Percentiles rank a stretch among this genome's conserved stretches.
Evolutionary conservation across 208 protist species (phyloP).

Genomic region (Zelonia costaricensis): DNA sequence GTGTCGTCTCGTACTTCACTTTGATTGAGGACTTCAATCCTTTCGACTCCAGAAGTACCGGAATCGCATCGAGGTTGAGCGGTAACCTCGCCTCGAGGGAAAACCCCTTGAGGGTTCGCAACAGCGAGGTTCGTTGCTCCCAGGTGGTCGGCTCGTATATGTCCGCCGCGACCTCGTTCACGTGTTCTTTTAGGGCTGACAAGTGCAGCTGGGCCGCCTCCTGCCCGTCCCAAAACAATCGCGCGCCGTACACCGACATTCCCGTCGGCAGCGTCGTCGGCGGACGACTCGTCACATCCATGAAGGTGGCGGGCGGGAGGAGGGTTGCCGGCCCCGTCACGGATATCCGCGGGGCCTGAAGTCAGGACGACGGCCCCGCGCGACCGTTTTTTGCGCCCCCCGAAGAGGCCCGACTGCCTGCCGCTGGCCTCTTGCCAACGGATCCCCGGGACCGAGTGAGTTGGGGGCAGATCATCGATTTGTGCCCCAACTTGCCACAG

Average conservation of each 20-base stretch:
- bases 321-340: not conserved
- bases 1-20: not conserved
- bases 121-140: not conserved
- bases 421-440: not conserved
- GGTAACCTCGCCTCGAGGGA: not conserved
- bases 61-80: not conserved
- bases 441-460: not conserved
- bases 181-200: not conserved
- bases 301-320: not conserved
- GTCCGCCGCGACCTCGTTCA: not conserved
- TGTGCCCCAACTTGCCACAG: not conserved
- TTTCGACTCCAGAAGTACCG: not conserved
- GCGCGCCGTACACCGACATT: not conserved
- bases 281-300: not conserved
- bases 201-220: not conserved
- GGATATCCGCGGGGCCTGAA: not conserved
- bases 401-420: not conserved
- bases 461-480: not conserved
- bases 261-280: not conserved
- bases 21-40: not conserved
- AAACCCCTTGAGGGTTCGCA: not conserved
- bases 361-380: not conserved
- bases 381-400: not conserved
- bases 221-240: not conserved
- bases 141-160: not conserved